Conservation (phyloP, 2,329 filamentous ascomycete species). For the Delphinella strobiligena region DNA sequence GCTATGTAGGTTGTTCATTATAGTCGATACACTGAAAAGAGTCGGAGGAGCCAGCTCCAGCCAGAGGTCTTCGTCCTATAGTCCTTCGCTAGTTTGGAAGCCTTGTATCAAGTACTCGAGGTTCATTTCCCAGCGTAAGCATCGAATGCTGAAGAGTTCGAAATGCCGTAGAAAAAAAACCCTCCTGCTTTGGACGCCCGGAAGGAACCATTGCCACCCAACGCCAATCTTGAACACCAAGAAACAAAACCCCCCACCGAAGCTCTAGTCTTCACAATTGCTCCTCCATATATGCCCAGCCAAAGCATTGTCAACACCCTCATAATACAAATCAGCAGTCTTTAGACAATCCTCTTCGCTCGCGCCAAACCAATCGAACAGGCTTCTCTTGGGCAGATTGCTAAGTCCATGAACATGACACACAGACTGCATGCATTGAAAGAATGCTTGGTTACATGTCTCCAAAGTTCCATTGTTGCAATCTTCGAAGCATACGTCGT, state of each 20-base stretch:
- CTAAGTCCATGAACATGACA: not conserved
- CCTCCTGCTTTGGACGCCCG: too few species aligned
- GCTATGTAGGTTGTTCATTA: not conserved
- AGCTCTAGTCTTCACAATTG: not conserved
- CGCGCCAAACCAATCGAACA: not conserved
- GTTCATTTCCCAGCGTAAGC: too few species aligned
- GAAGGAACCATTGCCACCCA: too few species aligned
- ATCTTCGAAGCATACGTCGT: not conserved
- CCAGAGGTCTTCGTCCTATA: too few species aligned
- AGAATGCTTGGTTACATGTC: not conserved
- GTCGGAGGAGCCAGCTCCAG: too few species aligned
- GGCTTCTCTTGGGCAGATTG: not conserved
- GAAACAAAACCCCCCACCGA: not conserved
- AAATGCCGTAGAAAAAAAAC: too few species aligned
- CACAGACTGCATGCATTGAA: not conserved
- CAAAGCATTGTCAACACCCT: not conserved
- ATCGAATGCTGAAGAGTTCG: too few species aligned
- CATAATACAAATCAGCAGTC: not conserved
- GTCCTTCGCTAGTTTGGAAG: too few species aligned
- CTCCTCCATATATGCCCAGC: not conserved
- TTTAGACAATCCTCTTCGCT: not conserved
- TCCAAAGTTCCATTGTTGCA: not conserved
- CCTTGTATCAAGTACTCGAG: too few species aligned
- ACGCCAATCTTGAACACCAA: too few species aligned
- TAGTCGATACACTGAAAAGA: too few species aligned